These are phyloP conservation scores for Diplodia scrobiculata DNA, from an alignment of 2,329 filamentous ascomycete species.

Conservation along the genomic window DNA sequence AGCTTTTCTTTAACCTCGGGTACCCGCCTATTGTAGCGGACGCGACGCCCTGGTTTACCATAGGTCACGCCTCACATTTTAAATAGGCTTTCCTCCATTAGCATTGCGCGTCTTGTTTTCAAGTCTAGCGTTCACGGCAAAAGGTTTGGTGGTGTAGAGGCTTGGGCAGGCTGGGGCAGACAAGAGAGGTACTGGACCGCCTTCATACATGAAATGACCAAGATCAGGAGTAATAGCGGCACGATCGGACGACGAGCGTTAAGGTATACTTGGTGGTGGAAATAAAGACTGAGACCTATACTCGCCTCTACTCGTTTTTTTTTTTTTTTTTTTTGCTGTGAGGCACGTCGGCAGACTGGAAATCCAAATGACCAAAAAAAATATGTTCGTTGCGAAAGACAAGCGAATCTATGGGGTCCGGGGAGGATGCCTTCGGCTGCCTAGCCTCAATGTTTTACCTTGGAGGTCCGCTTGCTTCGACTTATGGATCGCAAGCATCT, in stretches of 20 bases:
- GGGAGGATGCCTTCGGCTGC: too few relatives aligned
- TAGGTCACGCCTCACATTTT: neutral
- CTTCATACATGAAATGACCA: neutral
- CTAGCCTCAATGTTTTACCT: too few relatives aligned
- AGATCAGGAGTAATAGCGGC: neutral
- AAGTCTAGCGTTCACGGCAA: neutral
- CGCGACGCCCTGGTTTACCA: neutral
- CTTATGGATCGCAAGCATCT: too few relatives aligned
- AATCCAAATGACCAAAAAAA: too few relatives aligned
- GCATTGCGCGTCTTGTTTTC: neutral
- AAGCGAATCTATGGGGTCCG: too few relatives aligned
- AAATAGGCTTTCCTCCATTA: neutral
- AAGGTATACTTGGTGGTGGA: neutral
- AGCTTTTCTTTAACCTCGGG: neutral
- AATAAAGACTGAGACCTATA: neutral
- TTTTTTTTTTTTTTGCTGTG: neutral
- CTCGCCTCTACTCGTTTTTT: neutral
- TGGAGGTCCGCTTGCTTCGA: too few relatives aligned
- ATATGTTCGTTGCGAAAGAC: too few relatives aligned
- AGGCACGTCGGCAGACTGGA: too few relatives aligned
- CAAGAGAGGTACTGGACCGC: neutral
- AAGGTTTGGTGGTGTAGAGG: constrained; percentile 6
- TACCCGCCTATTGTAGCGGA: neutral
- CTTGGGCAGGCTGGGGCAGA: neutral
- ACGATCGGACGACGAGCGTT: neutral